Percentiles rank a stretch among this genome's conserved stretches.
phyloP scores from a whole-genome alignment of 345 rosid species.

The Hibiscus mutabilis region DNA sequence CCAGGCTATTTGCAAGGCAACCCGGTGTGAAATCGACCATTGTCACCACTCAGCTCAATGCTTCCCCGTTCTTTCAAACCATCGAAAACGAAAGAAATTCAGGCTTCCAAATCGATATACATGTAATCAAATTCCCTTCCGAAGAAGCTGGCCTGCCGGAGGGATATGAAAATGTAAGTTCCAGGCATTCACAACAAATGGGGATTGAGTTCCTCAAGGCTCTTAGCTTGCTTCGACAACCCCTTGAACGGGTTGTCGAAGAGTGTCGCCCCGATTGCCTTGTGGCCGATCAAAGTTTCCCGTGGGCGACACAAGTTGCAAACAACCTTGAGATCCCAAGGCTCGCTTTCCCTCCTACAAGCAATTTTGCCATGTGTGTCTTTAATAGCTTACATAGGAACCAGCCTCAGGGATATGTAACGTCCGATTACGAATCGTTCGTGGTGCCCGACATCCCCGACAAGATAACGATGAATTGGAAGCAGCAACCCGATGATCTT shows the following conservation, averaged over 20 bases:
- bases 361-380: neutral
- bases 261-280: neutral
- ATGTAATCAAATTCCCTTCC: neutral
- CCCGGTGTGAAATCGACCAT: neutral
- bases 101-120: neutral
- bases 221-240: neutral
- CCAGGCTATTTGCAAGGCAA: neutral
- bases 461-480: neutral
- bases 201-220: neutral
- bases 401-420: conserved; percentile 27
- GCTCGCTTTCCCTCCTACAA: neutral
- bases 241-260: neutral
- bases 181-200: neutral
- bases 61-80: neutral
- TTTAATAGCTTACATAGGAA: neutral
- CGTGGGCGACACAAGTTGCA: neutral
- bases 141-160: neutral
- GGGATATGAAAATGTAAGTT: neutral
- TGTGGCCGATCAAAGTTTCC: neutral
- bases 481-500: neutral
- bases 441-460: conserved; percentile 43
- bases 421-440: conserved; percentile 38
- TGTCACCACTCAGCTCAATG: neutral
- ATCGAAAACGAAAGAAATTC: neutral
- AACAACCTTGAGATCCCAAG: neutral